These are phyloP conservation scores for Trypanosoma theileri DNA, from an alignment of 208 protist species.

Conservation along the genomic window DNA sequence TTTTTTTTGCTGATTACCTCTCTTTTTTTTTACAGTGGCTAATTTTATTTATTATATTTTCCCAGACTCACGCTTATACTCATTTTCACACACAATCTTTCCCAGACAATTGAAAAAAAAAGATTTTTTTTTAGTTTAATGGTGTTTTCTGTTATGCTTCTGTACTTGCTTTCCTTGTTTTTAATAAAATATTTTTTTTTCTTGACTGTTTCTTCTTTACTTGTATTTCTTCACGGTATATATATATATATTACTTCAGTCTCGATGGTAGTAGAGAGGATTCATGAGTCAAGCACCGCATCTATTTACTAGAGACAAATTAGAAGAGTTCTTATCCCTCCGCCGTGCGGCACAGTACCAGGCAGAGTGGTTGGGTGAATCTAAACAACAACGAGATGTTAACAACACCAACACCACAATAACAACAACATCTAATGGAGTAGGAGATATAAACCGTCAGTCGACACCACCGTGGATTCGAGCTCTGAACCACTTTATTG, in stretches of 20 bases:
- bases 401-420: too few species aligned
- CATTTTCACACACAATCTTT: too few species aligned
- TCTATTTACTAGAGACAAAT: constrained; percentile 27
- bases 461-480: constrained; percentile 43
- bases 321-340: constrained; percentile 25
- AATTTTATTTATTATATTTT: too few species aligned
- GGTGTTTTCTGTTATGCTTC: not conserved
- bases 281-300: not conserved
- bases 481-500: constrained; percentile 43
- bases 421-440: not conserved
- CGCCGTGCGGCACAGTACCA: constrained; percentile 21
- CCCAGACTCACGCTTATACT: too few species aligned
- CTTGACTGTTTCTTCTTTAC: not conserved
- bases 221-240: too few species aligned
- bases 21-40: not conserved
- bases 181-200: not conserved
- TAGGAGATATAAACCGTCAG: not conserved
- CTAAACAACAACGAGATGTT: not conserved
- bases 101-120: too few species aligned
- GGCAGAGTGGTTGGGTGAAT: constrained; percentile 23
- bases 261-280: not conserved
- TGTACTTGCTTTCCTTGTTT: not conserved
- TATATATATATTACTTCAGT: not conserved
- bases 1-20: constrained; percentile 21
- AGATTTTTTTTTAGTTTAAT: too few species aligned